Evolutionary conservation across 495 filamentous ascomycete species (phyloP).

Genomic region (Clavariopsis aquatica): DNA sequence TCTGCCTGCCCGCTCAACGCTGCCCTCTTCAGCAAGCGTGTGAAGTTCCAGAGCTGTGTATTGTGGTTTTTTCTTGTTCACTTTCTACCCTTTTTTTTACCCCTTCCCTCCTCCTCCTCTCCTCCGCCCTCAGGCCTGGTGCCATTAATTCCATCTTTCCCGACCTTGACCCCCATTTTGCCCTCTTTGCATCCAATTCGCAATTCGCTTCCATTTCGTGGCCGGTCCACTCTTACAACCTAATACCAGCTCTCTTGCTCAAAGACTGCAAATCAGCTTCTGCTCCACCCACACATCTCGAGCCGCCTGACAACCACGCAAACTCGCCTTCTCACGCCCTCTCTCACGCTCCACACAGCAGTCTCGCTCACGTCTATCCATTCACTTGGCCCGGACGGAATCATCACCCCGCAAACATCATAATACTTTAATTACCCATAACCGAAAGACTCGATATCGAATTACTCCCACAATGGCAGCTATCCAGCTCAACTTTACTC

Average conservation of each 20-base stretch:
- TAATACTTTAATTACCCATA: slow-evolving; percentile 16
- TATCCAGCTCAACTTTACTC: slow-evolving; percentile 56
- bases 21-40: slow-evolving; percentile 48
- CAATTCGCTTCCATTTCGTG: slow-evolving; percentile 39
- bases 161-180: slow-evolving; percentile 15
- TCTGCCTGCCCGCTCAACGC: slow-evolving; percentile 28
- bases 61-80: slow-evolving; percentile 40
- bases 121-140: slow-evolving; percentile 36
- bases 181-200: slow-evolving; percentile 32
- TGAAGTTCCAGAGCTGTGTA: slow-evolving; percentile 45
- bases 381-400: slow-evolving; percentile 25
- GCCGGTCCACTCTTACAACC: slow-evolving; percentile 45
- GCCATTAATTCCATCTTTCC: slow-evolving; percentile 35
- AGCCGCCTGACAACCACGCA: slow-evolving; percentile 25
- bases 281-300: slow-evolving; percentile 10
- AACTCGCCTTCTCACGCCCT: slow-evolving; percentile 27
- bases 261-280: slow-evolving; percentile 25
- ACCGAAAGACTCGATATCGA: slow-evolving; percentile 22
- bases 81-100: slow-evolving; percentile 38
- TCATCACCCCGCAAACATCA: slow-evolving; percentile 14
- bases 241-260: slow-evolving; percentile 49
- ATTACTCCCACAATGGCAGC: slow-evolving; percentile 44
- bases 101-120: slow-evolving; percentile 25
- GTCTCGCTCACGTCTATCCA: slow-evolving; percentile 14
- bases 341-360: slow-evolving; percentile 30